Base-by-base conservation (phyloP, 192 early-diverging fungal genomes). In the Coemansia brasiliensis region DNA sequence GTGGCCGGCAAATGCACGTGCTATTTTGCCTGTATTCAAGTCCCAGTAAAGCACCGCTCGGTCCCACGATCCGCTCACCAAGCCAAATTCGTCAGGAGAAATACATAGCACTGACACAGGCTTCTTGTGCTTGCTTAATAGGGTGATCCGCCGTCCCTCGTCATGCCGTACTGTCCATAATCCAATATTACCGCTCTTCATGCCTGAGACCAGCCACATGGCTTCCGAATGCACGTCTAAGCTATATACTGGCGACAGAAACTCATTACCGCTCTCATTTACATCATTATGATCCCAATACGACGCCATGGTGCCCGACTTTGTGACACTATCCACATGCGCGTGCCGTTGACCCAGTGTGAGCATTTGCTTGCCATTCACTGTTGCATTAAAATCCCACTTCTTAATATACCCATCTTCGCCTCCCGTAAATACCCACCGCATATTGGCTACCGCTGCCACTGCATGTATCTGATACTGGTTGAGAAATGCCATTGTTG, bases 21-120 rank as follows among this genome's bases (percentile, higher is more conserved):
- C 78, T 1, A 90, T 50, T 16, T 67, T 56, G 4, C 96, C 96
- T 1, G 72, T 83, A 44, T 98, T 87, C 25, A 98, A 80, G 65
- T 95, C 92, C 96, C 97, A 75, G 59, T 70, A 77, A 67, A 92
- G 37, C 16, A 93, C 77, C 12, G 81, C 80, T 42, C 91, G 86
- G 61, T 99, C 97, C 97, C 97, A 99, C 21, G 95, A 93, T 5
- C 96, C 97, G 65, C 92, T 96, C 45, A 96, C 82, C 44, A 92
- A 69, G 0, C 84, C 83, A 51, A 80, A 81, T 64, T 98, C 92
- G 37, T 89, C 93, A 1, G 91, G 90, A 9, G 88, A 83, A 21
- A 94, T 86, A 41, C 81, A 83, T 17, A 98, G 62, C 1, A 88
- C 84, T 0, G 95, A 95, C 3, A 98, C 95, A 3, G 93, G 87